A percentile compares a stretch with the other conserved stretches of the same genome.
Evolutionary conservation across 169 alveolate species (phyloP).

Genomic region (Prorocentrum cordatum): DNA sequence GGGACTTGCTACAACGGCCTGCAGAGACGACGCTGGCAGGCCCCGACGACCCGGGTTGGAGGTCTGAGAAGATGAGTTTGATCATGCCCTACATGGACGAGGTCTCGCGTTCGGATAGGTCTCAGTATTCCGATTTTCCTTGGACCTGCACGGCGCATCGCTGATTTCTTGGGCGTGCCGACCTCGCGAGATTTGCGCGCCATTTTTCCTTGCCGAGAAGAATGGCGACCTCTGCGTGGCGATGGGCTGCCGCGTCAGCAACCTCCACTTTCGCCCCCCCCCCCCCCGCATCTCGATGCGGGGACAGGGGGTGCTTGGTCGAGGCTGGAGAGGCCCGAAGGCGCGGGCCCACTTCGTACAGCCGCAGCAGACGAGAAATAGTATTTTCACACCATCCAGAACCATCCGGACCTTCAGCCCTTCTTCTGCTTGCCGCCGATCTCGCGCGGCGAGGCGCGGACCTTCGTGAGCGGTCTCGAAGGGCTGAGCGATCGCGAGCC

Average conservation of each 20-base stretch:
- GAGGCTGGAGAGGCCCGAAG: neutral
- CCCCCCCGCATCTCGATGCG: neutral
- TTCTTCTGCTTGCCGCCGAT: neutral
- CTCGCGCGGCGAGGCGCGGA: too few species aligned
- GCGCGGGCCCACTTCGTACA: neutral
- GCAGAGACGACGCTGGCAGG: neutral
- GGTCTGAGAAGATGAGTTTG: neutral
- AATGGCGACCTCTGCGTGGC: neutral
- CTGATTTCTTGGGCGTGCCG: neutral
- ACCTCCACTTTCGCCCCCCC: neutral
- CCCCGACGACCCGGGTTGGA: neutral
- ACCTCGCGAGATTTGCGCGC: neutral
- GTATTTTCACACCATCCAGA: too few species aligned
- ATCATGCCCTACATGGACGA: slow-evolving; percentile 3
- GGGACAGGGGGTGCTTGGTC: neutral
- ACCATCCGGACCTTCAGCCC: too few species aligned
- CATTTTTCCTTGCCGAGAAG: neutral
- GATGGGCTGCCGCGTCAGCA: neutral
- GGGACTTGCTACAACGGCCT: neutral
- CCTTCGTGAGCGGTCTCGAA: too few species aligned
- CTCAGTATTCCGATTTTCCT: neutral
- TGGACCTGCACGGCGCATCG: neutral
- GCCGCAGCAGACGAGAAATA: neutral
- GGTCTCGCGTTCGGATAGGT: neutral
- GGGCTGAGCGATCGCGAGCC: too few species aligned